Base-by-base conservation (phyloP, 23 red algal species). In the Gracilaria gracilis region DNA sequence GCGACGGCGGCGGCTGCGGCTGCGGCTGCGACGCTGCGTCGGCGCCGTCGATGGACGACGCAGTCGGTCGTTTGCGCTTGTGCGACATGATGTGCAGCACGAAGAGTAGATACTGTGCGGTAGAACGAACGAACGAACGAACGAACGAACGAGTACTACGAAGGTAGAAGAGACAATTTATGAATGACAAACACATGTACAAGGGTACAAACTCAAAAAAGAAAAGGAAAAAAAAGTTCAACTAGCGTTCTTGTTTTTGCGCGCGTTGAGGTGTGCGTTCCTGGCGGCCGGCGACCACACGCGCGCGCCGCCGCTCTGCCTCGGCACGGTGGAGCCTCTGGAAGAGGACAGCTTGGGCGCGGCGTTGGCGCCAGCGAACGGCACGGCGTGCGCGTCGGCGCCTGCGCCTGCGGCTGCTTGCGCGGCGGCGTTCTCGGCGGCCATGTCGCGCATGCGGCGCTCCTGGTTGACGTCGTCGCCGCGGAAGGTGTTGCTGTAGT, bases 211-310 rank as follows among this genome's bases (percentile, higher is more conserved):
- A 46, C 42, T 7, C 11, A 11, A 62, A 62, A 62, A 29, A 29
- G 13, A 62, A 29, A 62, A 46, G 4, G 42, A 62, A 62, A 62
- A 29, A 29, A 31, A 62, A 29, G 29, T 0, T 9, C 6, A 62
- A 29, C 27, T 29, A 62, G 2, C 4, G 4, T 62, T 62, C 5
- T 7, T 69, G 32, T 20, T 11, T 14, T 65, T 65, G 61, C 4
- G 3, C 61, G 15, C 31, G 64, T 8, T 17, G 2, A 69, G 32
- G 64, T 51, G 72, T 0, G 42, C 12, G 23, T 77, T 46, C 8
- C 42, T 46, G 0, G 72, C 72, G 72, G 72, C 72, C 23, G 72
- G 72, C 20, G 72, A 77, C 72, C 72, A 77, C 27, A 51, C 72
- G 8, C 6, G 21, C n/a, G 31, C 21, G 39, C n/a, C 15, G 42